phyloP scores from a whole-genome alignment of 2,329 filamentous ascomycete genomes.

The Bipolaris gigantea region DNA sequence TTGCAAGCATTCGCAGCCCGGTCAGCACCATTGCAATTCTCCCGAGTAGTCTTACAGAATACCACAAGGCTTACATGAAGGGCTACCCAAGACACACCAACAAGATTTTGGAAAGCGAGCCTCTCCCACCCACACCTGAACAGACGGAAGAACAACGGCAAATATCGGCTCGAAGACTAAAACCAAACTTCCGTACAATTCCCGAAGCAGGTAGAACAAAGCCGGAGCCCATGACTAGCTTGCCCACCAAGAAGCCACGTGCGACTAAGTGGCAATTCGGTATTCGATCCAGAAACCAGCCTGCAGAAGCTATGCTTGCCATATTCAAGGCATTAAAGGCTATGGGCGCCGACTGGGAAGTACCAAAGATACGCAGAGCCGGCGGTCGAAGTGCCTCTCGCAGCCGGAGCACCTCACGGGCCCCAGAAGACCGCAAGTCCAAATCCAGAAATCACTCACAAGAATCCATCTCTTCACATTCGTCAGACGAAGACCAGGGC shows the following conservation, averaged over 20 bases:
- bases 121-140: slow-evolving; percentile 44
- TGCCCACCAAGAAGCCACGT: slow-evolving; percentile 69
- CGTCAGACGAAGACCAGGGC: slow-evolving; percentile 28
- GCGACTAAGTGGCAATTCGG: slow-evolving; percentile 97
- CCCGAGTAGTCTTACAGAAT: slow-evolving; percentile 85
- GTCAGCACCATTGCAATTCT: slow-evolving; percentile 86
- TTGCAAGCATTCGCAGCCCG: slow-evolving; percentile 46
- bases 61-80: slow-evolving; percentile 89
- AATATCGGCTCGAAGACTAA: slow-evolving; percentile 76
- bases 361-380: slow-evolving; percentile 48
- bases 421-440: slow-evolving; percentile 32
- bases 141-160: slow-evolving; percentile 67
- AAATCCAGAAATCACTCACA: slow-evolving; percentile 39
- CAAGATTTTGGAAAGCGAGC: slow-evolving; percentile 24
- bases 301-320: slow-evolving; percentile 90
- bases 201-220: slow-evolving; percentile 58
- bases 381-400: slow-evolving; percentile 46
- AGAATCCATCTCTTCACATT: slow-evolving; percentile 38
- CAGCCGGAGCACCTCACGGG: slow-evolving; percentile 36
- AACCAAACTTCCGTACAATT: slow-evolving; percentile 77
- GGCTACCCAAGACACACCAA: slow-evolving; percentile 51
- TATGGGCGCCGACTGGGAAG: slow-evolving; percentile 85
- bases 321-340: slow-evolving; percentile 91
- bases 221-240: slow-evolving; percentile 58
- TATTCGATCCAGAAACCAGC: slow-evolving; percentile 90